Evolutionary conservation across 352 stramenopile genomes (phyloP), one percentile per base, ranked within the genome.

Genomic region (Globisporangium paroecandrum): DNA sequence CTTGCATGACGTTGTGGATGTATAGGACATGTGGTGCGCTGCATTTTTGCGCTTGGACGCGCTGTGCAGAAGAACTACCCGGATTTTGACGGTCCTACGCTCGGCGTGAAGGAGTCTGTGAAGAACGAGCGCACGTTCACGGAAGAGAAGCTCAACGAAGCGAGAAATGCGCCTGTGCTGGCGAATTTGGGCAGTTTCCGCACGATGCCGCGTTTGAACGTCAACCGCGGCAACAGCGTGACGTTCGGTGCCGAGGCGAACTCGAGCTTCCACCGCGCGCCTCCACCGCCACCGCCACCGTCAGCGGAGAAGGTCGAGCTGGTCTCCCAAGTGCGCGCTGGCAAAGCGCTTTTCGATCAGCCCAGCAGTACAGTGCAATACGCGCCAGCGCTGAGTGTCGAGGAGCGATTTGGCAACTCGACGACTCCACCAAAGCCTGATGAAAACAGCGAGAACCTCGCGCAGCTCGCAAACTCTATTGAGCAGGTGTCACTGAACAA

Each of bases 121-220:
- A 90, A 89, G 69, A 95, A 95, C 65, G 78, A 85, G 59, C 83
- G 87, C 43, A 69, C 77, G 22, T 95, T 93, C 70, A 85, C 83
- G 3, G 69, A 81, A 9, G 79, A 91, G 55, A 80, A 95, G 66
- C 76, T 95, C 8, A 75, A 78, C 13, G 77, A 82, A 43, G 87
- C 82, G 18, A 77, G 74, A 57, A 87, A 85, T 62, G 83, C 82
- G 43, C 80, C 79, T 0, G 78, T 80, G 53, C 75, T 91, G 27
- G 75, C 91, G 36, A 93, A 78, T 64, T 75, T 90, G 22, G 87
- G 87, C 15, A 93, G 85, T 61, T 83, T 87, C 65, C 77, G 81
- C 41, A 90, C 84, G 4, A 93, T 94, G 84, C 74, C 84, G 55
- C 77, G 82, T 0, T 64, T 82, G 20, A 78, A 85, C 20, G 73